phyloP scores from a whole-genome alignment of 768 basidiomycete genomes.

The Strobilomyces dryophilus region DNA sequence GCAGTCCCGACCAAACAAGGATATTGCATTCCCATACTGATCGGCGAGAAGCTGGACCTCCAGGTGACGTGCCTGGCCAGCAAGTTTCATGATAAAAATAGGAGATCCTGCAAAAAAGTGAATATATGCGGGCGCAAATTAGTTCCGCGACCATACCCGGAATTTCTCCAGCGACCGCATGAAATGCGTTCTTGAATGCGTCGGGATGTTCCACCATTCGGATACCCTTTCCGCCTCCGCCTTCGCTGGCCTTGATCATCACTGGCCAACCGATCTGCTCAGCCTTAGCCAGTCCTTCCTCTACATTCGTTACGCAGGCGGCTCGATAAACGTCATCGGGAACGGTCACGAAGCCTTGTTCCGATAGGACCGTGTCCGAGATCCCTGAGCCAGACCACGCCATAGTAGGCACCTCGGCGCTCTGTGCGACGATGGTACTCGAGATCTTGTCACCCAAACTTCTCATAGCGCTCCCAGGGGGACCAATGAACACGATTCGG shows the following conservation, averaged over 20 bases:
- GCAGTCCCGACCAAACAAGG: slow-evolving; percentile 97
- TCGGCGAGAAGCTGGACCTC: slow-evolving; percentile 98
- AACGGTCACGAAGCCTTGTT: slow-evolving; percentile 91
- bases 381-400: slow-evolving; percentile 98
- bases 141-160: slow-evolving; percentile 58
- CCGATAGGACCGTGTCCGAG: slow-evolving; percentile 76
- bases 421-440: slow-evolving; percentile 98
- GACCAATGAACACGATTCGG: slow-evolving; percentile 99
- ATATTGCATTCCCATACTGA: slow-evolving; percentile 99
- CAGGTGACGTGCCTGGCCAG: slow-evolving; percentile 93
- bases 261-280: slow-evolving; percentile 93
- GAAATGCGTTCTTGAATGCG: slow-evolving; percentile 89
- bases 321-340: slow-evolving; percentile 82
- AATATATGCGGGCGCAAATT: slow-evolving; percentile 3
- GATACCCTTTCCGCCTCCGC: slow-evolving; percentile 99
- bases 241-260: slow-evolving; percentile 99
- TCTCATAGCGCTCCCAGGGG: slow-evolving; percentile 97
- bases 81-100: slow-evolving; percentile 99
- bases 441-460: slow-evolving; percentile 99
- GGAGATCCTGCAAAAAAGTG: slow-evolving; percentile 68
- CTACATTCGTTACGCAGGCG: slow-evolving; percentile 86
- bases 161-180: slow-evolving; percentile 93
- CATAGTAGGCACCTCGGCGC: slow-evolving; percentile 96
- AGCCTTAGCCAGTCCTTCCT: slow-evolving; percentile 80
- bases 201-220: slow-evolving; percentile 86